Base-by-base conservation (phyloP, 306 rosid species). In the Elaeagnus macrophylla region DNA sequence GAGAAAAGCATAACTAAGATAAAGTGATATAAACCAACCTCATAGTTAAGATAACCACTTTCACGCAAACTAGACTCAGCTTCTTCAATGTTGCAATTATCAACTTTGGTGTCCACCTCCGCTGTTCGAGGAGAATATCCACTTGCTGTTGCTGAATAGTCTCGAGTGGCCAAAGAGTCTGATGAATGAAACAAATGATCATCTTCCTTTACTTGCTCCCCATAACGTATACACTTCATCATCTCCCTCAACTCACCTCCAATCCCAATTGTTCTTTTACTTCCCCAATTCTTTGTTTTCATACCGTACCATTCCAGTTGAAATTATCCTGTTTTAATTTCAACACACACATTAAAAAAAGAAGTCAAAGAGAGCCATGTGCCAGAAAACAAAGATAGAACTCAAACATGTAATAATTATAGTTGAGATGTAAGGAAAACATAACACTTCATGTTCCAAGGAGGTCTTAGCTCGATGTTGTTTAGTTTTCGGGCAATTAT, bases 31-130 rank as follows among this genome's bases (percentile, higher is more conserved):
- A 66, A 66, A 66, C 84, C 17, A 6, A 89, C 97, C 97, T 90
- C 97, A 53, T 86, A 86, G 77, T 90, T 86, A 12, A 90, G 78
- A 57, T 81, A 90, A 62, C 97, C 97, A 56, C 94, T 86, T 75
- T 86, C 94, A 35, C 97, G 95, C 53, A 90, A 87, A 69, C 95
- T 81, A 0, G 84, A 79, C 48, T 86, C 97, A 9, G 95, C 97
- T 72, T 90, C 97, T 77, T 86, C 97, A 68, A 90, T 86, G 72
- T 86, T 90, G 75, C 75, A 73, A 64, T 79, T 83, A 48, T 90
- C 90, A 40, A 77, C 45, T 74, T 79, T 86, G n/a, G 75, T 37
- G 11, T 86, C 97, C 7, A 25, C 56, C 65, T 89, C 95, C 7
- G 85, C 90, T 8, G 97, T 66, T n/a, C 79, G 78, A 7, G 94